Base-by-base conservation (phyloP, 1,284 basidiomycete species). In the Boletus mariae region DNA sequence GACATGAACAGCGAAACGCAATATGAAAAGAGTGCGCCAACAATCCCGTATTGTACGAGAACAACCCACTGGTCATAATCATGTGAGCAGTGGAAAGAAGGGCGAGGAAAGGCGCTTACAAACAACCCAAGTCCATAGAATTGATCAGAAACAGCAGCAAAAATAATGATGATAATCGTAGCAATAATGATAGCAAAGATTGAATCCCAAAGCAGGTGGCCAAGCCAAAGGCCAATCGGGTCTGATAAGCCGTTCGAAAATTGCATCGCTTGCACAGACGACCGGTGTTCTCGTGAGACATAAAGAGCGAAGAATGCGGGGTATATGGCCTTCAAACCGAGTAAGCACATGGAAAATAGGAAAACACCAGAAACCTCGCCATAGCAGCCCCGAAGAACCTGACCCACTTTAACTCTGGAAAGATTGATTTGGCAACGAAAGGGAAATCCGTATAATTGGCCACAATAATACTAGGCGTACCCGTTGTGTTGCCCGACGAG, bases 281-380 rank as follows among this genome's bases (percentile, higher is more conserved):
- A 85, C 42, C 77, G 76, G 28, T 82, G 80, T 64, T 87, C 87
- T 58, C 76, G 80, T 15, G 82, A 80, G 6, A 90, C 85, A 65
- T 92, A 92, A 12, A 92, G 66, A 9, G 85, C 77, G 57, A 85
- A 90, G 68, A 92, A 92, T 0, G 90, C 89, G 2, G 90, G 88
- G 66, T 82, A 92, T 0, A 89, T 82, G 15, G 84, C 77, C 82
- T 87, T 51, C 12, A 17, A 26, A 41, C 47, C 7, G 26, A 25
- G 34, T 57, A 15, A 57, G n/a, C 12, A 12, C 0, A 12, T 1
- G 13, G 15, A 26, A 42, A 35, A 46, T 10, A 6, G 7, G n/a
- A 7, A n/a, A 38, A 26, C 12, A 5, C 20, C 5, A 15, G 17
- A 15, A 28, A 12, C 54, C 77, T 54, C 52, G 86, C 85, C 84